Evolutionary conservation across 116 monocot genomes (phyloP).

Genomic region (Zostera marina): DNA sequence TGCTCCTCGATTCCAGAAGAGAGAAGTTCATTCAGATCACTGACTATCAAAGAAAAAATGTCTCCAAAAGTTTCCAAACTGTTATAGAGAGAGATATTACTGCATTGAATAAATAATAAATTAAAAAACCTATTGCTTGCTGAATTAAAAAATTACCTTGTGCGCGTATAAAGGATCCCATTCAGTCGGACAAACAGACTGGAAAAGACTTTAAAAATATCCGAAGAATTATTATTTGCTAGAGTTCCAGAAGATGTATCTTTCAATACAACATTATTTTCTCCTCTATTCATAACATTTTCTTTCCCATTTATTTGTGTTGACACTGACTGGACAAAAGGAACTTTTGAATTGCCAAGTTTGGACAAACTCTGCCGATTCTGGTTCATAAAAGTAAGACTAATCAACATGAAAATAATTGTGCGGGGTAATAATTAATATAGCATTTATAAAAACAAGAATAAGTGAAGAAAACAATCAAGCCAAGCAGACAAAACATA

Average conservation of each 20-base stretch:
- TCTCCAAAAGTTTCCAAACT: conserved; percentile 98
- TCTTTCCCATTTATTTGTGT: conserved; percentile 34
- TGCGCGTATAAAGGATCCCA: conserved; percentile 91
- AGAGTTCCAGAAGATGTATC: conserved; percentile 13
- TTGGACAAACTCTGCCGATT: conserved; percentile 68
- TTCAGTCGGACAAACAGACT: conserved; percentile 81
- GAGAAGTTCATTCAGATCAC: conserved; percentile 51
- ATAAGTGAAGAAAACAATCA: too few species aligned
- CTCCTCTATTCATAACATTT: conserved; percentile 32
- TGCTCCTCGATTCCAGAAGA: conserved; percentile 65
- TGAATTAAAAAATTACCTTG: conserved; percentile 42
- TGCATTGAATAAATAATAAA: neutral
- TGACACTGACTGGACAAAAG: conserved; percentile 21
- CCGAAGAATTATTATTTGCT: conserved; percentile 26
- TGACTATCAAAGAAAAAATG: conserved; percentile 27
- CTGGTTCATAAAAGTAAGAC: conserved; percentile 16
- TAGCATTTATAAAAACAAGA: neutral
- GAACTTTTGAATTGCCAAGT: conserved; percentile 26
- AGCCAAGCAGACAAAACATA: too few species aligned
- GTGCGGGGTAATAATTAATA: neutral
- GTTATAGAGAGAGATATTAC: conserved; percentile 3
- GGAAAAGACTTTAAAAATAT: conserved; percentile 54
- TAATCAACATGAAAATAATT: neutral
- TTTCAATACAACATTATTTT: conserved; percentile 32
- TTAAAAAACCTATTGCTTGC: neutral